Evolutionary conservation across 2,329 filamentous ascomycete species (phyloP).

Genomic region (Reticulascus tulasneorum): DNA sequence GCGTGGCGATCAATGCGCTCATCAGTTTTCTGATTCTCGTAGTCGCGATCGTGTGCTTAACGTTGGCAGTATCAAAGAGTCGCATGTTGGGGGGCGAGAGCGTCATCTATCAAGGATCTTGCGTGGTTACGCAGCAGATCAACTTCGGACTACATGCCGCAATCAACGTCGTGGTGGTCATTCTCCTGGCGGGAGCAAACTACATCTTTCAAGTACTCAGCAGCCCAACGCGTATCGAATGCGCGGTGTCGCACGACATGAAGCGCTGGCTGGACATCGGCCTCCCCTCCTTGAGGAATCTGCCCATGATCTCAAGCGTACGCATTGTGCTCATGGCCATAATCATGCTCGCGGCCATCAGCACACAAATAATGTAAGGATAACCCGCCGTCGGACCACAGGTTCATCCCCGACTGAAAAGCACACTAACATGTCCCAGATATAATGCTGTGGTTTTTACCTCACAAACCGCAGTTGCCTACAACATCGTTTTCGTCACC

Average conservation of each 20-base stretch:
- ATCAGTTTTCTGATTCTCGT: slow-evolving; percentile 34
- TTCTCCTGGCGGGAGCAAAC: slow-evolving; percentile 45
- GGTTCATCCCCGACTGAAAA: not conserved
- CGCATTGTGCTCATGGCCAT: slow-evolving; percentile 34
- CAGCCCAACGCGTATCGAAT: slow-evolving; percentile 48
- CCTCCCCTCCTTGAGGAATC: slow-evolving; percentile 48
- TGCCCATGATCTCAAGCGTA: slow-evolving; percentile 36
- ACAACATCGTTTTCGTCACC: slow-evolving; percentile 30
- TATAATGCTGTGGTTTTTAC: slow-evolving; percentile 50
- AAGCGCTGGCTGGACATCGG: slow-evolving; percentile 51
- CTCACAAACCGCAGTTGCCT: slow-evolving; percentile 28
- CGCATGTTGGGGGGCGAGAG: slow-evolving; percentile 29
- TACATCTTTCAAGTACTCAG: slow-evolving; percentile 51
- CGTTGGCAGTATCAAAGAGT: slow-evolving; percentile 30
- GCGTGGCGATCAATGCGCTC: slow-evolving; percentile 39
- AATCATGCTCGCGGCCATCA: slow-evolving; percentile 37
- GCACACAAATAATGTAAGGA: slow-evolving; percentile 47
- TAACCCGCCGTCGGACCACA: not conserved
- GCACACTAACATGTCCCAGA: slow-evolving; percentile 20
- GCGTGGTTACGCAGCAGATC: slow-evolving; percentile 29
- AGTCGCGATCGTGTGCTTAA: slow-evolving; percentile 34
- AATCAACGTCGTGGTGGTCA: slow-evolving; percentile 39
- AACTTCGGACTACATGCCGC: slow-evolving; percentile 38
- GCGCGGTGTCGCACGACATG: slow-evolving; percentile 41
- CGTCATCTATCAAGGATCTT: slow-evolving; percentile 34